Evolutionary conservation across 1,284 basidiomycete species (phyloP), one percentile per base, ranked within the genome.

Genomic region (Waitea zeae): DNA sequence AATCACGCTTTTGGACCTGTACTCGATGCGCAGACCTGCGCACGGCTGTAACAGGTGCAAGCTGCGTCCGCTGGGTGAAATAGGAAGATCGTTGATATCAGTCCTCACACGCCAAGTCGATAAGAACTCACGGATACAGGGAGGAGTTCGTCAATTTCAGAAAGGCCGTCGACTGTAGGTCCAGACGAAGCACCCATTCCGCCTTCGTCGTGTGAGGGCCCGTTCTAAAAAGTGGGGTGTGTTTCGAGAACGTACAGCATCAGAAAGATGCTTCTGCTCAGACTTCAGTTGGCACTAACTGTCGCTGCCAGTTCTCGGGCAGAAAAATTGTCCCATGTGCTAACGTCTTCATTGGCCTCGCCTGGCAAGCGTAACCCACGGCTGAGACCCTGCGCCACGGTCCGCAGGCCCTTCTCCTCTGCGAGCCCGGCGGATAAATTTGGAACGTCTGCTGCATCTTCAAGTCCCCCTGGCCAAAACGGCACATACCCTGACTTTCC

Each of bases 401-500:
- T 67, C 45, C 66, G 61, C 33, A 81, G 50, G n/a, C 65, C 64
- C 42, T 62, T 66, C 15, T 46, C 47, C 12, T 41, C 44, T 34
- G 54, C 52, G 14, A 51, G 48, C 17, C 54, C 48, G 5, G 52
- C 47, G 12, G 48, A 47, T 11, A 54, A 43, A 31, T 56, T 57
- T 30, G 47, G 47, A 13, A 56, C 46, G 19, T 54, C 55, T n/a
- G 61, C 42, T 2, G 60, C 56, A 43, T 72, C 71, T 32, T 81
- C 78, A 17, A 93, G 59, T 6, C 92, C 90, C 36, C 92, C 92
- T 5, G 90, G 90, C 57, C 76, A 69, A 54, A 95, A 95, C 0
- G 92, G 92, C 2, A 93, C 73, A 53, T 92, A 77, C 17, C 83
- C 82, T 20, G 87, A 82, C 54, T 92, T 95, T 33, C 92, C 92